phyloP scores from a whole-genome alignment of 176 grass and related monocot species.

The Hyparrhenia diplandra region DNA sequence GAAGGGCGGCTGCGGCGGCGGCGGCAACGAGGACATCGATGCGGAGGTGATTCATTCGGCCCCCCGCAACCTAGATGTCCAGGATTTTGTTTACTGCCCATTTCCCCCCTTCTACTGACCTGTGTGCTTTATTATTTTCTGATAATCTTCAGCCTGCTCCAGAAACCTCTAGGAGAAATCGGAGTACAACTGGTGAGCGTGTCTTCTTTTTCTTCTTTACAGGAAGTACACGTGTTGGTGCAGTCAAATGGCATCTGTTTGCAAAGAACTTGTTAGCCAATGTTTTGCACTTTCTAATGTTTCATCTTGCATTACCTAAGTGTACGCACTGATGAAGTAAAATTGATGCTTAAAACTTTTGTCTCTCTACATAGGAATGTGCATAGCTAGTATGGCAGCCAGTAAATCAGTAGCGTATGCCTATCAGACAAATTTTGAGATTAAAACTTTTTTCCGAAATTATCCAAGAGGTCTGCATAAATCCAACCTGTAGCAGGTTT shows the following conservation, averaged over 20 bases:
- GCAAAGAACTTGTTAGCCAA: not conserved
- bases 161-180: conserved; percentile 59
- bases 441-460: not conserved
- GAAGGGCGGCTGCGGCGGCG: no score
- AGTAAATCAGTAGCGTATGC: not conserved
- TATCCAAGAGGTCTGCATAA: not conserved
- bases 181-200: conserved; percentile 46
- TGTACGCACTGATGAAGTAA: not conserved
- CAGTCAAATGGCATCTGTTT: not conserved
- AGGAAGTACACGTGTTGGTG: not conserved
- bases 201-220: not conserved
- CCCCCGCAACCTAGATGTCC: not conserved
- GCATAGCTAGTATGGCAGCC: not conserved
- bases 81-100: not conserved
- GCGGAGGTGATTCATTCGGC: conserved; percentile 38
- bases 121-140: not conserved
- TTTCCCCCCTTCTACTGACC: not conserved
- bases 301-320: not conserved
- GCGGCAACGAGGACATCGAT: conserved; percentile 15
- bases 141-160: conserved; percentile 42
- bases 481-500: not conserved
- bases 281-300: not conserved
- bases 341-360: not conserved
- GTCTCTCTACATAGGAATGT: not conserved
- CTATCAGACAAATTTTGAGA: not conserved